Evolutionary conservation across 73 alveolate species (phyloP), one percentile per base, ranked within the genome.

Genomic region (Urostyla sp.): DNA sequence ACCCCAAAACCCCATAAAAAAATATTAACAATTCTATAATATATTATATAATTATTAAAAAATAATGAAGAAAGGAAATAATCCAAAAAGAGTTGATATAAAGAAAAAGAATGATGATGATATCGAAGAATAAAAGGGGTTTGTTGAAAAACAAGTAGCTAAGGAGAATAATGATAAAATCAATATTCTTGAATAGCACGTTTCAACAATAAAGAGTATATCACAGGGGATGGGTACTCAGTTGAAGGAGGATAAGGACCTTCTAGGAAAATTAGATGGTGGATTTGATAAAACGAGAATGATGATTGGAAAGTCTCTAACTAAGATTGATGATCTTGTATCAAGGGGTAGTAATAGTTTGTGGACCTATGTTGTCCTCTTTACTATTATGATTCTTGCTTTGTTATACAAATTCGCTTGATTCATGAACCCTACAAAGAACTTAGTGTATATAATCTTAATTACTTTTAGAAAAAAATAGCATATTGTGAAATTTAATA

Each of bases 301-400:
- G n/a, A 63, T 63, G 79, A 30, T 63, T 28, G 26, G 46, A 5
- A 36, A 40, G 43, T 43, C 79, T n/a, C 53, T 63, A 3, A 34
- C 49, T 3, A 63, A 63, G 35, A 15, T 63, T 23, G 79, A 63
- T 38, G 79, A 63, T 13, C 3, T 63, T 43, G 60, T 63, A 10
- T 43, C 79, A 2, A 63, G 43, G 45, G 79, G 79, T 31, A 63
- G 79, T 63, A 38, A 21, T 11, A 63, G 79, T 63, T 44, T 63
- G 61, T 63, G 79, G 79, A 63, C 79, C 8, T 63, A 63, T 63
- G 79, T 63, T 40, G 60, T 63, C 30, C 37, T 63, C 13, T 63
- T 63, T 16, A 46, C 44, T 4, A 20, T 63, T 63, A 63, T 63
- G 24, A 21, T 63, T 40, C 27, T 59, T 52, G 60, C 61, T 1